A percentile compares a stretch with the other conserved stretches of the same genome.
These are phyloP conservation scores for Auriscalpium microsporum DNA, from an alignment of 768 basidiomycete species.

Conservation along the genomic window DNA sequence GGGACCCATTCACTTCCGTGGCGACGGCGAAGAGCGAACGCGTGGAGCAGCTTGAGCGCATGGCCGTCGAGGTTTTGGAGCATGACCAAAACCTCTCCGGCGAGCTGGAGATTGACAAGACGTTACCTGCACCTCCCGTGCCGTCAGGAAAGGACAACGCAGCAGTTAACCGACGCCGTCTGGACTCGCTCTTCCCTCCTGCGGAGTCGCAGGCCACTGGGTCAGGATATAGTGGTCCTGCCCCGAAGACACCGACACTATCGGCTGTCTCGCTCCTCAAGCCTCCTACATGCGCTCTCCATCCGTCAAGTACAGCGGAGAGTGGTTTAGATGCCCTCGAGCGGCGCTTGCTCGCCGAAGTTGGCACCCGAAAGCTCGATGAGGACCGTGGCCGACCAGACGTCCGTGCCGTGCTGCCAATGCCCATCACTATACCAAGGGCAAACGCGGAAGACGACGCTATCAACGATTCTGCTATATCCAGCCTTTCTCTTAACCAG, in stretches of 20 bases:
- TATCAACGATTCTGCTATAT: slow-evolving; percentile 39
- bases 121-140: slow-evolving; percentile 50
- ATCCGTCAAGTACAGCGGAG: slow-evolving; percentile 21
- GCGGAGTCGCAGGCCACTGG: not conserved
- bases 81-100: slow-evolving; percentile 15
- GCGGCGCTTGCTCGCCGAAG: slow-evolving; percentile 55
- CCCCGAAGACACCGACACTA: slow-evolving; percentile 20
- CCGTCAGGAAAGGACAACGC: slow-evolving; percentile 32
- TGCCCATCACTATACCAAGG: slow-evolving; percentile 27
- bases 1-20: slow-evolving; percentile 30
- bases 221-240: not conserved
- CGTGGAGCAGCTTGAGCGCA: slow-evolving; percentile 64
- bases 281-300: slow-evolving; percentile 7
- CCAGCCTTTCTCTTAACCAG: slow-evolving; percentile 35
- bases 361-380: slow-evolving; percentile 51
- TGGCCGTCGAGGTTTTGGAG: slow-evolving; percentile 53
- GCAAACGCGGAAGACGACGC: not conserved
- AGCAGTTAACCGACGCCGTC: slow-evolving; percentile 17
- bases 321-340: slow-evolving; percentile 71
- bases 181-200: slow-evolving; percentile 25
- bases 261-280: slow-evolving; percentile 24
- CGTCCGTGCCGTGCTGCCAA: slow-evolving; percentile 26
- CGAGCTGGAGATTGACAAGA: slow-evolving; percentile 37
- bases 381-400: slow-evolving; percentile 22
- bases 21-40: slow-evolving; percentile 42